A percentile compares a stretch with the other conserved stretches of the same genome.
These are phyloP conservation scores for Erythrophleum ivorense DNA, from an alignment of 331 rosid species.

Conservation along the genomic window DNA sequence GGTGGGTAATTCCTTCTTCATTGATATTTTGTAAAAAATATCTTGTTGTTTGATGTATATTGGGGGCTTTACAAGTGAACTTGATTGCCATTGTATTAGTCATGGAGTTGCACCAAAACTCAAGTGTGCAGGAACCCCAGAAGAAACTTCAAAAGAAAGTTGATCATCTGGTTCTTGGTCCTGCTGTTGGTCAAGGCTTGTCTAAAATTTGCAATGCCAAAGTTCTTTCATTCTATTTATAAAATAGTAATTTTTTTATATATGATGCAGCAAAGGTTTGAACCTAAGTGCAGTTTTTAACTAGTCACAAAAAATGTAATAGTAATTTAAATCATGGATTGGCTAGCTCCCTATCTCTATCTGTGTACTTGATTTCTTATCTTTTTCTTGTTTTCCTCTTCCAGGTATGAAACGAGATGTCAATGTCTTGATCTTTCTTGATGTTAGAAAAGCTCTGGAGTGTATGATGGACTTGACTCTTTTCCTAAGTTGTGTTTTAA, in stretches of 20 bases:
- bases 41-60: conserved; percentile 12
- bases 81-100: conserved; percentile 51
- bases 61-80: conserved; percentile 15
- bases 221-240: conserved; percentile 51
- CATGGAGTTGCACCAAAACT: conserved; percentile 60
- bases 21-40: background rate
- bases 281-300: background rate
- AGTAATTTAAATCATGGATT: conserved; percentile 3
- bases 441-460: conserved; percentile 71
- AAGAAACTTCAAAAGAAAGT: conserved; percentile 61
- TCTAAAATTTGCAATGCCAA: conserved; percentile 84
- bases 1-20: conserved; percentile 49
- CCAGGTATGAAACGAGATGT: conserved; percentile 83
- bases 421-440: conserved; percentile 67
- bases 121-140: conserved; percentile 49
- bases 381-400: conserved; percentile 7
- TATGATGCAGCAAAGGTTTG: background rate
- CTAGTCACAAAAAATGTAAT: background rate
- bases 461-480: conserved; percentile 48
- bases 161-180: conserved; percentile 86
- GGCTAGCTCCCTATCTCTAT: background rate
- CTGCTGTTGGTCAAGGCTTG: conserved; percentile 91
- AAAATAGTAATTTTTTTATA: background rate
- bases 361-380: conserved; percentile 1
- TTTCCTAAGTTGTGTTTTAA: background rate